Evolutionary conservation across 805 yeast genomes (phyloP).

Genomic region (Cyberlindnera mycetangii): DNA sequence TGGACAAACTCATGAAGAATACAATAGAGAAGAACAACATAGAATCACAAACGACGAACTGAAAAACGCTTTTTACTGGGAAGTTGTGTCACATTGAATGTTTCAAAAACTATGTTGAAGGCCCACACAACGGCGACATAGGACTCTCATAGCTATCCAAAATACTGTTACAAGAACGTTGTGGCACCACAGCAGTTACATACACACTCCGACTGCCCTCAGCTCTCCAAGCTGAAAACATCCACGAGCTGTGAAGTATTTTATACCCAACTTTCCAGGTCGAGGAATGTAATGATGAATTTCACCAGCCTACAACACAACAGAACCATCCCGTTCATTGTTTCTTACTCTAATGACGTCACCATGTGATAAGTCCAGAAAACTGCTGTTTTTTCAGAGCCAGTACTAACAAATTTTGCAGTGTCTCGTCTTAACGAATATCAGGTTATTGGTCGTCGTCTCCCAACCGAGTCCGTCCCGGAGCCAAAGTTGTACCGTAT

Average conservation of each 20-base stretch:
- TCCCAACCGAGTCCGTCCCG: slow-evolving; percentile 98
- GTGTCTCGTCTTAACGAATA: slow-evolving; percentile 98
- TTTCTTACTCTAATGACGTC: too few species aligned
- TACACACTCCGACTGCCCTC: too few species aligned
- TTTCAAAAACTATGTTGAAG: not conserved
- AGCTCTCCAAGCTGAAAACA: too few species aligned
- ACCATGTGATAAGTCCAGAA: not conserved
- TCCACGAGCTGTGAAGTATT: too few species aligned
- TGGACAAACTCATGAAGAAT: not conserved
- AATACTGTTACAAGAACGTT: too few species aligned
- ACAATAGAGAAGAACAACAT: not conserved
- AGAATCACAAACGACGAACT: not conserved
- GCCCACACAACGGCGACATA: too few species aligned
- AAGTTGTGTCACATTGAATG: not conserved
- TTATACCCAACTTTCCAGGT: too few species aligned
- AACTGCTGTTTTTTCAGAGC: not conserved
- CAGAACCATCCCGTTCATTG: too few species aligned
- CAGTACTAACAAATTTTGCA: slow-evolving; percentile 23
- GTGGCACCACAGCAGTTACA: too few species aligned
- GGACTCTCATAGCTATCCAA: too few species aligned
- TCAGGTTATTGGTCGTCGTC: slow-evolving; percentile 99
- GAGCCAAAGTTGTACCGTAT: slow-evolving; percentile 99
- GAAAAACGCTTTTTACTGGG: not conserved
- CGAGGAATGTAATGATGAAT: too few species aligned
- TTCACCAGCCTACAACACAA: too few species aligned